These are phyloP conservation scores for Aspergillus hiratsukae DNA, from an alignment of 2,329 filamentous ascomycete species.

Conservation along the genomic window DNA sequence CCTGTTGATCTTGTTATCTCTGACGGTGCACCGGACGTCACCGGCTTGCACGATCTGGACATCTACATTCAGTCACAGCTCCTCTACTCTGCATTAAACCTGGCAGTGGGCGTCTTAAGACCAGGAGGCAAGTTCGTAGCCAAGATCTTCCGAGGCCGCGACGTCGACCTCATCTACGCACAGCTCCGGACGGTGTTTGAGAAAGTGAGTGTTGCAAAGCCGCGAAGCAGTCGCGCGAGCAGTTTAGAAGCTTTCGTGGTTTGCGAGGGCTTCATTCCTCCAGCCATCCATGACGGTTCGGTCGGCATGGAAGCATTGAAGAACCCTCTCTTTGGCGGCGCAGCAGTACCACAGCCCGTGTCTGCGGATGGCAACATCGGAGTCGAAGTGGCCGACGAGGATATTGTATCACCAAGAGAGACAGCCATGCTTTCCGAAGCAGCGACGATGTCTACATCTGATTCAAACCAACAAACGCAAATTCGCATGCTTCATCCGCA, in stretches of 20 bases:
- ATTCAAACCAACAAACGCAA: constrained; percentile 19
- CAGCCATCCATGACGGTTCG: constrained; percentile 44
- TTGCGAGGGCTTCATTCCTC: constrained; percentile 83
- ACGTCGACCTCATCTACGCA: constrained; percentile 92
- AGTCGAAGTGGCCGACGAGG: constrained; percentile 34
- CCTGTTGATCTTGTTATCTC: constrained; percentile 92
- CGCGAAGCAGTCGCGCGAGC: constrained; percentile 87
- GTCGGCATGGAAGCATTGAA: constrained; percentile 39
- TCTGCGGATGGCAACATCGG: constrained; percentile 30
- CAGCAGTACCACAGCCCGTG: constrained; percentile 23
- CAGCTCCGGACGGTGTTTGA: constrained; percentile 91
- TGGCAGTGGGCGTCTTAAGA: constrained; percentile 85
- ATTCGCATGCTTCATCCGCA: constrained; percentile 35
- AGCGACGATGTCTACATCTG: background rate
- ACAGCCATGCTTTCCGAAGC: constrained; percentile 3
- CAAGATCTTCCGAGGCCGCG: constrained; percentile 92
- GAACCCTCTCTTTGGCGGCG: constrained; percentile 39
- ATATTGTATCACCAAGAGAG: constrained; percentile 36
- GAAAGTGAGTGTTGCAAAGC: constrained; percentile 85
- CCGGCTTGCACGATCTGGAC: constrained; percentile 91
- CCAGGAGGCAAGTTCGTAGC: constrained; percentile 95
- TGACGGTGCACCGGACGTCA: constrained; percentile 94
- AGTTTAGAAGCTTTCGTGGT: constrained; percentile 97
- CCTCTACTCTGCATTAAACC: constrained; percentile 87
- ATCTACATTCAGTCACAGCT: constrained; percentile 97